phyloP scores from a whole-genome alignment of 2,329 filamentous ascomycete species.

The Penicillium freii region DNA sequence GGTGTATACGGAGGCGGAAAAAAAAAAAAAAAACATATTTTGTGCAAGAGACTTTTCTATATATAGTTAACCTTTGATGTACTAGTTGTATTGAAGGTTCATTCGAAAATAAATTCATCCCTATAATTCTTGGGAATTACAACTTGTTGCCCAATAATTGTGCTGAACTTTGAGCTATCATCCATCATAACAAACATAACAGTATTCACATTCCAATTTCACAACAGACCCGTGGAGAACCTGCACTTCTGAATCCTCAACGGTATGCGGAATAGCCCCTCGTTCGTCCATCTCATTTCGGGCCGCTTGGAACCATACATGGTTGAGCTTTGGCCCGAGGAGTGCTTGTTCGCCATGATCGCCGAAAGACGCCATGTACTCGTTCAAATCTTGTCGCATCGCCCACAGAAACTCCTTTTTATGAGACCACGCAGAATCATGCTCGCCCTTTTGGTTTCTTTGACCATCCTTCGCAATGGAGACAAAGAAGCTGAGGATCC shows the following conservation, averaged over 20 bases:
- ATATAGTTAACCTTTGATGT: too few species aligned
- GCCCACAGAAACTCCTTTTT: constrained; percentile 27
- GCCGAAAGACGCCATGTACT: constrained; percentile 15
- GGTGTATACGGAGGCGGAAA: too few species aligned
- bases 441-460: neutral
- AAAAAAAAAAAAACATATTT: too few species aligned
- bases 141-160: neutral
- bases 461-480: constrained; percentile 21
- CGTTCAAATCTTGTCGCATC: constrained; percentile 25
- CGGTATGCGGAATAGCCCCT: constrained; percentile 22
- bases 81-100: too few species aligned
- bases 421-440: constrained; percentile 20
- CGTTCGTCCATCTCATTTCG: constrained; percentile 20
- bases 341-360: neutral
- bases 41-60: too few species aligned
- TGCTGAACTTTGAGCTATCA: neutral
- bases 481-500: constrained; percentile 24
- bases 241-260: constrained; percentile 18
- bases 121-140: neutral
- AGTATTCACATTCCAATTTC: constrained; percentile 21
- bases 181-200: constrained; percentile 17
- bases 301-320: constrained; percentile 29
- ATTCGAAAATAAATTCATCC: too few species aligned
- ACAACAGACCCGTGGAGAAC: constrained; percentile 23
- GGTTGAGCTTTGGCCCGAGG: constrained; percentile 12